A percentile compares a stretch with the other conserved stretches of the same genome.
These are phyloP conservation scores for Citrus reticulata DNA, from an alignment of 345 rosid species.

Conservation along the genomic window DNA sequence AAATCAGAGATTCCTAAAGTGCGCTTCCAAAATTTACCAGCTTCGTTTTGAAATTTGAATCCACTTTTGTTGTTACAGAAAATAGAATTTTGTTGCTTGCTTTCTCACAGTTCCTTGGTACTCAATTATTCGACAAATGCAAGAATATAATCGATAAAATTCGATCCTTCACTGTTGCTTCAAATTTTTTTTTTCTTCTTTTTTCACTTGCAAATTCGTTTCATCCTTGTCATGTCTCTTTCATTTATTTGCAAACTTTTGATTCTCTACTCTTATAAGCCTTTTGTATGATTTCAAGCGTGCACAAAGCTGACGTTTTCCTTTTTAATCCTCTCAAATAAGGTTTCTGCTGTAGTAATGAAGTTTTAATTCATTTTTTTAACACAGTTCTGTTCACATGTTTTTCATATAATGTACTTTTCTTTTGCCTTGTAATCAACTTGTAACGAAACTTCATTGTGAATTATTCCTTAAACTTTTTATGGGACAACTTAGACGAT, in stretches of 20 bases:
- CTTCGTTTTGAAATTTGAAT: neutral
- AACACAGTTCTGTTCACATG: neutral
- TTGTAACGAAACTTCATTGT: neutral
- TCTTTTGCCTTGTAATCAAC: neutral
- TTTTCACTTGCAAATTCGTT: neutral
- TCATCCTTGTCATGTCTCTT: neutral
- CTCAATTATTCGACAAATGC: neutral
- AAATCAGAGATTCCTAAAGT: neutral
- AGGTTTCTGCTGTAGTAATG: neutral
- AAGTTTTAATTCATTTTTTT: too few species aligned
- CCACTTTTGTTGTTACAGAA: neutral
- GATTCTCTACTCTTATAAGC: neutral
- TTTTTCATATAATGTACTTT: neutral
- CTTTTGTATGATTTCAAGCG: neutral
- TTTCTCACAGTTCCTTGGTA: neutral
- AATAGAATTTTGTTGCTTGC: constrained; percentile 3
- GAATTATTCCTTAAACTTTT: constrained; percentile 1
- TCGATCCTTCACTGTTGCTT: neutral
- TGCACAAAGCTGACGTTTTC: neutral
- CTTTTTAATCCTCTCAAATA: neutral
- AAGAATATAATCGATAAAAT: neutral
- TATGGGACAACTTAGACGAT: neutral
- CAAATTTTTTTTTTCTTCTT: neutral
- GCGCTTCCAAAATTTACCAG: neutral
- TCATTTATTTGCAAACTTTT: neutral